phyloP scores from a whole-genome alignment of 2,329 filamentous ascomycete genomes.

The Botrytis elliptica region DNA sequence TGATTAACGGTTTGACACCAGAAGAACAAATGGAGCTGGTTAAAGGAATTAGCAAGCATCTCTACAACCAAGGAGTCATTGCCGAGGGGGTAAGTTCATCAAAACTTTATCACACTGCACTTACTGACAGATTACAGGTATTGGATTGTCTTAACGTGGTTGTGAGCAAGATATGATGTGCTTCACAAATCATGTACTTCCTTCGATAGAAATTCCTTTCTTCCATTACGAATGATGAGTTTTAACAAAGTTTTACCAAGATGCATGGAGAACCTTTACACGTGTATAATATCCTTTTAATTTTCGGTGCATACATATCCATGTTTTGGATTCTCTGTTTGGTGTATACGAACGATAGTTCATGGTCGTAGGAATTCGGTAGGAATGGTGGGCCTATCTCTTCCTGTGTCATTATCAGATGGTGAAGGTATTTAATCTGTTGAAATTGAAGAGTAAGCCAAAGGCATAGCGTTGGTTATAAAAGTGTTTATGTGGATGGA shows the following conservation, averaged over 20 bases:
- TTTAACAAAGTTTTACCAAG: constrained; percentile 14
- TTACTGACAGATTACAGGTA: constrained; percentile 28
- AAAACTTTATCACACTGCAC: not conserved
- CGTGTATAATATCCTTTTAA: constrained; percentile 21
- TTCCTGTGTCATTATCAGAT: not conserved
- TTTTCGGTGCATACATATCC: constrained; percentile 20
- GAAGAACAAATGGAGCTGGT: constrained; percentile 89
- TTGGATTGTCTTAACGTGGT: constrained; percentile 35
- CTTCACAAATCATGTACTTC: not conserved
- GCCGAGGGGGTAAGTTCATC: constrained; percentile 36
- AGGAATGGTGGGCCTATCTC: not conserved
- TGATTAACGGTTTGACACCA: constrained; percentile 80
- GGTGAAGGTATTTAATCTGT: constrained; percentile 5
- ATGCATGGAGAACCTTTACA: constrained; percentile 14
- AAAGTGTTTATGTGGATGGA: not conserved
- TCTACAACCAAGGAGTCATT: constrained; percentile 59
- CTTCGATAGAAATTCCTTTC: not conserved
- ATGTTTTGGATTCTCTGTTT: constrained; percentile 15
- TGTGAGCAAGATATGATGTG: constrained; percentile 33
- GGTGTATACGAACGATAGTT: constrained; percentile 13
- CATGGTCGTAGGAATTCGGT: not conserved
- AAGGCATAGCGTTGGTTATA: constrained; percentile 5
- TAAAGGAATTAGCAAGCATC: constrained; percentile 60
- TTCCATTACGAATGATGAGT: constrained; percentile 17
- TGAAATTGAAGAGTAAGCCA: not conserved